Conservation (phyloP, 768 basidiomycete genomes). For the Hydnum rufescens region DNA sequence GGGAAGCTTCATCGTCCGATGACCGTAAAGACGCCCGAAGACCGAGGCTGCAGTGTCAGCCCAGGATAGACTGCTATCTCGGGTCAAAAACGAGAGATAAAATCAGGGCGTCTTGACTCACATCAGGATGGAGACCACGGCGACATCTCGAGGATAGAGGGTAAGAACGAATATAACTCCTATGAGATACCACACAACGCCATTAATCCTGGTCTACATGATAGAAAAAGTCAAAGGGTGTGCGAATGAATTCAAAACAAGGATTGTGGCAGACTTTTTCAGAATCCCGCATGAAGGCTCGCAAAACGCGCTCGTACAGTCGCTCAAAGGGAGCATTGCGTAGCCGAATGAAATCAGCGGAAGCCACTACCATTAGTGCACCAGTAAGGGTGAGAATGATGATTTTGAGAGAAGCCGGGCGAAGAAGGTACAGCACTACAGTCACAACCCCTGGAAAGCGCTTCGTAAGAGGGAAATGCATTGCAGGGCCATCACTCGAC, state of each 20-base stretch:
- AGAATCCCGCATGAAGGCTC: slow-evolving; percentile 77
- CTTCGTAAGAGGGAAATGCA: background rate
- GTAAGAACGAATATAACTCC: slow-evolving; percentile 63
- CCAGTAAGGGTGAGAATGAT: slow-evolving; percentile 45
- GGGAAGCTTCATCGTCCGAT: slow-evolving; percentile 44
- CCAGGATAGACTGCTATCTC: slow-evolving; percentile 59
- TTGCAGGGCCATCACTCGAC: background rate
- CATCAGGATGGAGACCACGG: slow-evolving; percentile 81
- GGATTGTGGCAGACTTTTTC: slow-evolving; percentile 37
- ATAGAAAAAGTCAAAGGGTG: background rate
- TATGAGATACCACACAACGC: slow-evolving; percentile 80
- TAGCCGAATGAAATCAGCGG: slow-evolving; percentile 61
- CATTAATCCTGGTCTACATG: slow-evolving; percentile 47
- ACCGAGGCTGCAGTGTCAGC: slow-evolving; percentile 90
- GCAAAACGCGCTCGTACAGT: slow-evolving; percentile 48
- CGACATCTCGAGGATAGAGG: slow-evolving; percentile 67
- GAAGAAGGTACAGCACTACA: slow-evolving; percentile 35
- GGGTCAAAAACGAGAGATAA: background rate
- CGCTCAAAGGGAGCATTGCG: slow-evolving; percentile 41
- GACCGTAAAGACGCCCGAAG: slow-evolving; percentile 67
- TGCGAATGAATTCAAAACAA: background rate
- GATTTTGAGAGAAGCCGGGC: slow-evolving; percentile 25
- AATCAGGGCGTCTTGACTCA: slow-evolving; percentile 22
- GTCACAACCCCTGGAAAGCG: slow-evolving; percentile 37
- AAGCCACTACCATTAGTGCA: slow-evolving; percentile 44